phyloP scores from a whole-genome alignment of 805 yeast genomes.

The Vanderwaltozyma yarrowii region DNA sequence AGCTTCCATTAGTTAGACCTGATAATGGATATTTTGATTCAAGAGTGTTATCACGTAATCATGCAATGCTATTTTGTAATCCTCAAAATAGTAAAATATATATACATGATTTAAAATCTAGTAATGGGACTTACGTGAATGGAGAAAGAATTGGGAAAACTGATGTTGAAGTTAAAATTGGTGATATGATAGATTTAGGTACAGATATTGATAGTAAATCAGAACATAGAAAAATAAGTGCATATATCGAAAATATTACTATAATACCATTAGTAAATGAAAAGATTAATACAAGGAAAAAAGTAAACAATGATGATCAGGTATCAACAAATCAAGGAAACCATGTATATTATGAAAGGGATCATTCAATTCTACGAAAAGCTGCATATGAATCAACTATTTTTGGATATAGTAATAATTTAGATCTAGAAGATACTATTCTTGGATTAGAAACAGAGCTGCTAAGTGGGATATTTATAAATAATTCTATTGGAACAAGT shows the following conservation, averaged over 20 bases:
- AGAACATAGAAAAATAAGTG: slow-evolving; percentile 75
- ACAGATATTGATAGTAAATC: slow-evolving; percentile 67
- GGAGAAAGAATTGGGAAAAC: slow-evolving; percentile 48
- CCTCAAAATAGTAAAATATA: slow-evolving; percentile 51
- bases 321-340: background rate
- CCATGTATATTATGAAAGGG: background rate
- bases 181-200: slow-evolving; percentile 87
- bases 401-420: slow-evolving; percentile 47
- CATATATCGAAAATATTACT: slow-evolving; percentile 65
- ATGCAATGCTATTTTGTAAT: slow-evolving; percentile 82
- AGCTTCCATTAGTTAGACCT: slow-evolving; percentile 35
- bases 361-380: slow-evolving; percentile 8
- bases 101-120: slow-evolving; percentile 78
- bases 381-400: slow-evolving; percentile 47
- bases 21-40: slow-evolving; percentile 93
- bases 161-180: slow-evolving; percentile 58
- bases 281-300: background rate
- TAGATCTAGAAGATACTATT: slow-evolving; percentile 40
- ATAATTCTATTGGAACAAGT: slow-evolving; percentile 49
- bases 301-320: background rate
- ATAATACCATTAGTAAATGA: slow-evolving; percentile 33
- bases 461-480: slow-evolving; percentile 46
- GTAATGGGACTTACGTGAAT: slow-evolving; percentile 92
- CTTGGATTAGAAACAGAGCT: slow-evolving; percentile 39
- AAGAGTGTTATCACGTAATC: slow-evolving; percentile 83